Base-by-base conservation (phyloP, 1,139 yeast genomes). In the Saccharomyces hybrid region DNA sequence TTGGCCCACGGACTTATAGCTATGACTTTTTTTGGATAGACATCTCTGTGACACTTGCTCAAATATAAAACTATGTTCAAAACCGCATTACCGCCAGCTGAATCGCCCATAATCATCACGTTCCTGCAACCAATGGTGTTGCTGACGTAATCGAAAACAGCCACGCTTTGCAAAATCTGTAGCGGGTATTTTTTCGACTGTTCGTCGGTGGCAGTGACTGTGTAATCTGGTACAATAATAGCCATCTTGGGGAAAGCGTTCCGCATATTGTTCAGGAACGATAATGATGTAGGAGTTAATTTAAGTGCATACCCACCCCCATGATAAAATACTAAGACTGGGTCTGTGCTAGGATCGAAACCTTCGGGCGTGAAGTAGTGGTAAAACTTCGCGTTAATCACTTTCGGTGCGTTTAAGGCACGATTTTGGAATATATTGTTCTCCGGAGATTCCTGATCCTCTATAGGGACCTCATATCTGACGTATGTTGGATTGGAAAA, bases 241-340 rank as follows among this genome's bases (percentile, higher is more conserved):
- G 61, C 59, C 55, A 53, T 56, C 4, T 49, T 52, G 4, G 63
- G 61, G 30, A 51, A 57, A 7, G 41, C 38, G 47, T 50, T 53
- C 4, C 55, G 48, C 5, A 62, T 20, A 34, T 59, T 56, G 2
- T 51, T 55, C 25, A 62, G 44, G 32, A 57, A 62, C 9, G 55
- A 28, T 9, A 58, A 30, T 1, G 60, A 54, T 9, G 57, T 34
- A 1, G 64, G 62, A 1, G 57, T 47, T 26, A 59, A 44, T 41
- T 55, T 54, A 4, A 61, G 25, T 4, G 61, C 61, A 54, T 56
- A 62, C 1, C 64, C 65, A 50, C 65, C 65, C 38, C 65, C 65
- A 53, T 62, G 65, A 13, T 56, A 56, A 32, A 53, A 62, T 13
- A 61, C 31, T 23, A 62, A 23, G 9, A 59, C 49, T 1, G 55